These are phyloP conservation scores for Arthrobotrys entomopaga DNA, from an alignment of 2,329 filamentous ascomycete species.

Conservation along the genomic window DNA sequence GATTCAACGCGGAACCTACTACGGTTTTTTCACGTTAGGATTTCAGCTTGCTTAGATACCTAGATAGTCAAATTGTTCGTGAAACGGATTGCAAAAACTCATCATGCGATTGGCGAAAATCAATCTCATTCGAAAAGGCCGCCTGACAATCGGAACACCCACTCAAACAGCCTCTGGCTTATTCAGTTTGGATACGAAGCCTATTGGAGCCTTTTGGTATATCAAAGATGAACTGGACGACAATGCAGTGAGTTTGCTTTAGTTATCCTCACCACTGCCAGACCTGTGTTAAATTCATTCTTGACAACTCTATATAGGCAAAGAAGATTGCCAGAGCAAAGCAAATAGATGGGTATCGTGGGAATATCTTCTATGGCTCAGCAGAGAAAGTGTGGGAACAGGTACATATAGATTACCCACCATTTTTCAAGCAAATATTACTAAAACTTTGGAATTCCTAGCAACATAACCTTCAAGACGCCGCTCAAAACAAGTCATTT, in stretches of 20 bases:
- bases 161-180: conserved; percentile 4
- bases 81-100: not conserved
- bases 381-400: conserved; percentile 44
- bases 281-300: too few relatives aligned
- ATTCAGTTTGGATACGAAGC: conserved; percentile 33
- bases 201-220: conserved; percentile 51
- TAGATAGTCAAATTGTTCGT: not conserved
- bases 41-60: too few relatives aligned
- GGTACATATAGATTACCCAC: conserved; percentile 1
- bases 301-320: conserved; percentile 13
- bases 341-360: conserved; percentile 44
- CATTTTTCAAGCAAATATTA: too few relatives aligned
- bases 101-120: conserved; percentile 44
- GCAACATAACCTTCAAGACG: too few relatives aligned
- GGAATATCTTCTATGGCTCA: conserved; percentile 52
- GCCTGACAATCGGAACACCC: not conserved
- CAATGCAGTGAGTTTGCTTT: conserved; percentile 16
- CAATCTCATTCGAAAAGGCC: conserved; percentile 32
- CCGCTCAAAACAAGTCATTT: conserved; percentile 2
- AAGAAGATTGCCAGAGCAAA: conserved; percentile 40
- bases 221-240: conserved; percentile 46
- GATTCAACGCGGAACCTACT: too few relatives aligned
- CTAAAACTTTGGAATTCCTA: too few relatives aligned
- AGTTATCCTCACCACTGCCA: not conserved
- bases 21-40: too few relatives aligned